These are phyloP conservation scores for sweet orange (Citrus sinensis) DNA, from an alignment of 345 rosid species.

Conservation along the genomic window DNA sequence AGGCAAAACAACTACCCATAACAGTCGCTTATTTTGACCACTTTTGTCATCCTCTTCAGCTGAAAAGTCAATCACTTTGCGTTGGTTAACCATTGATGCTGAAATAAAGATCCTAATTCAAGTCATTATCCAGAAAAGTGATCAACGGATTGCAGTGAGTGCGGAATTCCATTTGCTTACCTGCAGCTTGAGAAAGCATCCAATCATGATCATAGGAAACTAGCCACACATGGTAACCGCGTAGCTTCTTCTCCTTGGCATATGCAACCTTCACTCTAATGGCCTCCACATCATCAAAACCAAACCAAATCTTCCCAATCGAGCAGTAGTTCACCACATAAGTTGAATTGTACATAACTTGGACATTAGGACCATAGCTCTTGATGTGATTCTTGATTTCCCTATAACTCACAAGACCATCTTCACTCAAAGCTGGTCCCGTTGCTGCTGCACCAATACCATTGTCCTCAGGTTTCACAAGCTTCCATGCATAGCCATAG, in stretches of 20 bases:
- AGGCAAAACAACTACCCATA: too few relatives aligned
- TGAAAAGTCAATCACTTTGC: too few relatives aligned
- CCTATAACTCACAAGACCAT: slow-evolving; percentile 31
- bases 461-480: neutral
- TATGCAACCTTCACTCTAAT: slow-evolving; percentile 36
- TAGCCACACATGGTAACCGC: slow-evolving; percentile 37
- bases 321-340: slow-evolving; percentile 28
- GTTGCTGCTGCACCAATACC: slow-evolving; percentile 19
- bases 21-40: too few relatives aligned
- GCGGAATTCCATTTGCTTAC: neutral
- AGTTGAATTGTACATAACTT: slow-evolving; percentile 26
- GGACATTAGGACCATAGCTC: neutral
- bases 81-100: neutral
- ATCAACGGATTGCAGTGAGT: too few relatives aligned
- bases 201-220: slow-evolving; percentile 30
- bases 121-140: too few relatives aligned
- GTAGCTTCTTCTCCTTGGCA: slow-evolving; percentile 32
- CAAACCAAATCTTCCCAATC: slow-evolving; percentile 30
- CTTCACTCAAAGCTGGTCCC: slow-evolving; percentile 4
- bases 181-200: slow-evolving; percentile 34
- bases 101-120: neutral
- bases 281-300: slow-evolving; percentile 39
- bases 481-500: slow-evolving; percentile 35
- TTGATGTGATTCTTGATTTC: slow-evolving; percentile 7
- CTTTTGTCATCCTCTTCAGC: too few relatives aligned